Conservation (phyloP, 2,329 filamentous ascomycete species). For the Amphichorda felina region DNA sequence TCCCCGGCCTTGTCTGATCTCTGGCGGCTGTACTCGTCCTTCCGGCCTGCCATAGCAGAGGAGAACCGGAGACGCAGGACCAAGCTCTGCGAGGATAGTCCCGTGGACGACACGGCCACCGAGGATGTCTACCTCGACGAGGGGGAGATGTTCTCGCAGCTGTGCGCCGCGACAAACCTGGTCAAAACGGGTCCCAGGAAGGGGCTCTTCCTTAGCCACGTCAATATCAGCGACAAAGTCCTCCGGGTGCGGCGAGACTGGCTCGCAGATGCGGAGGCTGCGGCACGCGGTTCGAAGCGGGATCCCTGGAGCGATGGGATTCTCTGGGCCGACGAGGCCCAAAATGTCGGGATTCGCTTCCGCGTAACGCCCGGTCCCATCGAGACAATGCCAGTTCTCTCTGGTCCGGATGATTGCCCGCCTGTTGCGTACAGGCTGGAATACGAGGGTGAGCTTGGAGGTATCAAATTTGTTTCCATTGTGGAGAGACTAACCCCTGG, state of each 20-base stretch:
- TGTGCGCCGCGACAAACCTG: slow-evolving; percentile 56
- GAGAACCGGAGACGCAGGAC: slow-evolving; percentile 25
- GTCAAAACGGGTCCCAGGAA: slow-evolving; percentile 51
- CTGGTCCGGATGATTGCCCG: slow-evolving; percentile 48
- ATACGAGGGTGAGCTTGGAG: slow-evolving; percentile 49
- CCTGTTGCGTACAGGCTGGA: slow-evolving; percentile 59
- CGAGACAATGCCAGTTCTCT: slow-evolving; percentile 39
- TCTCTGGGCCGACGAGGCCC: slow-evolving; percentile 55
- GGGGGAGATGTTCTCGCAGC: slow-evolving; percentile 62
- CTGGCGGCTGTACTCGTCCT: slow-evolving; percentile 54
- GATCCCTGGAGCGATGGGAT: slow-evolving; percentile 29
- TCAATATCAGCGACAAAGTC: slow-evolving; percentile 55
- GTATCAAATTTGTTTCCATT: neutral
- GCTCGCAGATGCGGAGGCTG: slow-evolving; percentile 34
- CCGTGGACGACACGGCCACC: slow-evolving; percentile 34
- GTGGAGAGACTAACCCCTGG: neutral
- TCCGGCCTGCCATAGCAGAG: slow-evolving; percentile 50
- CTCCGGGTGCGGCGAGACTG: slow-evolving; percentile 63
- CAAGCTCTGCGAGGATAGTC: slow-evolving; percentile 5
- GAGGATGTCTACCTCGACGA: slow-evolving; percentile 55
- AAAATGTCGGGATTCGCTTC: slow-evolving; percentile 58
- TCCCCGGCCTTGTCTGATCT: slow-evolving; percentile 25
- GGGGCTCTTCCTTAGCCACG: slow-evolving; percentile 51
- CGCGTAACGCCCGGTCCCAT: slow-evolving; percentile 31
- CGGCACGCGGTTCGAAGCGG: neutral